Evolutionary conservation across 305 asterid species (phyloP), one percentile per base, ranked within the genome.

Genomic region (Solanum chacoense): DNA sequence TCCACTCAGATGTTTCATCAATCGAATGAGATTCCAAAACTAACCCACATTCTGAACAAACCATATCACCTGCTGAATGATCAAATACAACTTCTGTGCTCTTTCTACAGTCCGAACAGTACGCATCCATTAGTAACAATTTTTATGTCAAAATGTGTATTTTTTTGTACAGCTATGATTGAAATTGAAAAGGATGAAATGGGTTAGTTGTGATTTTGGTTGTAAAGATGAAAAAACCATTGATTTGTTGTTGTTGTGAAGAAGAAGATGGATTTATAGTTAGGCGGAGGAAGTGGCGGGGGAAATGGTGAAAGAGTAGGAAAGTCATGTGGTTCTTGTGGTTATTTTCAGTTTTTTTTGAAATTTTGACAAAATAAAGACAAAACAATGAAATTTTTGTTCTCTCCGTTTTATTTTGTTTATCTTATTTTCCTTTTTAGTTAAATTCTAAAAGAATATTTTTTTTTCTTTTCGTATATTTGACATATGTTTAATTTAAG

Each of bases 11-110:
- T 8, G 97, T 91, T 94, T 96, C 99, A 74, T 95, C 98, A 34
- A 96, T 94, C 40, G 98, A 92, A 79, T 95, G 96, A 14, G 98
- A 95, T 88, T 96, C 98, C 88, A 96, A 91, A 22, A 96, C 99
- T 77, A 95, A 92, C 3, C 99, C 99, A 90, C 99, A 96, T 93
- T 96, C 98, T 4, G 98, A 95, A 91, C 99, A 96, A 1, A 96
- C 99, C 83, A 95, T 95, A 92, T 96, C 99, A 26, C 98, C 99
- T 1, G 99, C 98, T 29, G 99, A 95, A 90, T 94, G 98, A 91
- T 96, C 99, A 90, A 91, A 91, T 85, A 96, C 98, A 85, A 96
- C 97, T 92, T 95, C 98, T 50, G 98, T 94, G 87, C 88, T 92
- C 90, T 87, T 90, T 93, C 92, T 94, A 91, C 99, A 96, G 89